Evolutionary conservation across 257 asterid genomes (phyloP), one percentile per base, ranked within the genome.

Genomic region (Gardenia jasminoides): DNA sequence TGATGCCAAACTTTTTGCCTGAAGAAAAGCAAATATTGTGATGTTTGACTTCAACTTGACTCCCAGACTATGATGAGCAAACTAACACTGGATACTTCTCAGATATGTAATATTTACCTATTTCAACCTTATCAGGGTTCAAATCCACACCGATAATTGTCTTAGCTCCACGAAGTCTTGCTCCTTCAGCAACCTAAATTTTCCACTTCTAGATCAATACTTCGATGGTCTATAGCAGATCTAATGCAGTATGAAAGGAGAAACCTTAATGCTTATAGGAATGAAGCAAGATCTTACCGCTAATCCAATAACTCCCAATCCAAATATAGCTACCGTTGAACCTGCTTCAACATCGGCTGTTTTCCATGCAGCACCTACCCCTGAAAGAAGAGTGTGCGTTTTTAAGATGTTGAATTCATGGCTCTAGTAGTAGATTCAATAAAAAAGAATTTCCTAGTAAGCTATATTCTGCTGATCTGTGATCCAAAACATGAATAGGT

Each of bases 1-100:
- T 91, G 33, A 89, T 87, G 47, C 98, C 98, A 80, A 91, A 91
- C 72, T 31, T 82, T 81, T 88, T 90, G 47, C 89, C 98, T 91
- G 68, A 61, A 31, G 67, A 61, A 4, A n/a, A 61, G 13, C 17
- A 61, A 24, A n/a, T 36, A 36, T 36, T 3, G 41, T 3, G 41
- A 5, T 2, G 3, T 36, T 3, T 36, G 4, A 36, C 41, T 36
- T 36, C 41, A 36, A 36, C 41, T 36, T 36, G 41, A 36, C 41
- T 36, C 41, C 50, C 12, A 11, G 11, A 46, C 50, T 7, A 36
- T 36, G 4, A 36, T 2, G 41, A 36, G 4, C 4, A 36, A 36
- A 36, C 13, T 10, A 16, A 6, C 4, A 16, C 41, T 36, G 41
- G 4, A 36, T 2, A 36, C 41, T 36, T 36, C 41, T 36, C 41